Evolutionary conservation across 2,329 filamentous ascomycete genomes (phyloP).

Genomic region (Cladosporium sp.): DNA sequence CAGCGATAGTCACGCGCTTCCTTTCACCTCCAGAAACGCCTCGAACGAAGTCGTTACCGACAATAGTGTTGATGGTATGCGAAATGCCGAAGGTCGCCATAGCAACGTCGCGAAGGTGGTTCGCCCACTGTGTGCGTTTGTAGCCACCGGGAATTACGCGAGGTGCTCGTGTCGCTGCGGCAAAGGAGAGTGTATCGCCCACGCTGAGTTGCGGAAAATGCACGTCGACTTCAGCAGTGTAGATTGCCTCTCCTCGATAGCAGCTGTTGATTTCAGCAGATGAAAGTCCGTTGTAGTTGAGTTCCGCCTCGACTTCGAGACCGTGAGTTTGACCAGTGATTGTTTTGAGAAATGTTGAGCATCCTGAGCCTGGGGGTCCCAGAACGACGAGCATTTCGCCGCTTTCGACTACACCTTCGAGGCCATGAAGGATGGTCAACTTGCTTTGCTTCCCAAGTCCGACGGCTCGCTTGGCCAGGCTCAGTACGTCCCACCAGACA

Average conservation of each 20-base stretch:
- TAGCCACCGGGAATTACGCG: slow-evolving; percentile 61
- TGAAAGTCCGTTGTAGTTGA: slow-evolving; percentile 79
- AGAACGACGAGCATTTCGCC: slow-evolving; percentile 79
- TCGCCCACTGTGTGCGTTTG: slow-evolving; percentile 54
- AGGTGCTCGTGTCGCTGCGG: slow-evolving; percentile 68
- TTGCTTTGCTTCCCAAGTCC: slow-evolving; percentile 33
- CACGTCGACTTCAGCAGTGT: slow-evolving; percentile 80
- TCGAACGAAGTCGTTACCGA: slow-evolving; percentile 73
- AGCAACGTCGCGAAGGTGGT: slow-evolving; percentile 67
- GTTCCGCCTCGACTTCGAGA: slow-evolving; percentile 70
- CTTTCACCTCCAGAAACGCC: slow-evolving; percentile 75
- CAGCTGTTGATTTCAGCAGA: slow-evolving; percentile 73
- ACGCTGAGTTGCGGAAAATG: slow-evolving; percentile 77
- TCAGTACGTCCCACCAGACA: slow-evolving; percentile 44
- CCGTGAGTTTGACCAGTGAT: slow-evolving; percentile 81
- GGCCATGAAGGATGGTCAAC: slow-evolving; percentile 64
- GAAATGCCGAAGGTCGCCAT: slow-evolving; percentile 76
- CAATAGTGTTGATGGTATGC: slow-evolving; percentile 70
- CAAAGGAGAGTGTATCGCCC: slow-evolving; percentile 76
- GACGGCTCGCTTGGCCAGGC: slow-evolving; percentile 38
- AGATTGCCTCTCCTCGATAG: slow-evolving; percentile 83
- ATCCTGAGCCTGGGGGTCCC: slow-evolving; percentile 68
- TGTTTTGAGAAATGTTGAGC: slow-evolving; percentile 82
- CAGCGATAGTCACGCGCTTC: slow-evolving; percentile 78
- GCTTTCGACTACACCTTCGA: slow-evolving; percentile 67